A percentile compares a stretch with the other conserved stretches of the same genome.
phyloP scores from a whole-genome alignment of 169 alveolate species.

The Fabrea salina region DNA sequence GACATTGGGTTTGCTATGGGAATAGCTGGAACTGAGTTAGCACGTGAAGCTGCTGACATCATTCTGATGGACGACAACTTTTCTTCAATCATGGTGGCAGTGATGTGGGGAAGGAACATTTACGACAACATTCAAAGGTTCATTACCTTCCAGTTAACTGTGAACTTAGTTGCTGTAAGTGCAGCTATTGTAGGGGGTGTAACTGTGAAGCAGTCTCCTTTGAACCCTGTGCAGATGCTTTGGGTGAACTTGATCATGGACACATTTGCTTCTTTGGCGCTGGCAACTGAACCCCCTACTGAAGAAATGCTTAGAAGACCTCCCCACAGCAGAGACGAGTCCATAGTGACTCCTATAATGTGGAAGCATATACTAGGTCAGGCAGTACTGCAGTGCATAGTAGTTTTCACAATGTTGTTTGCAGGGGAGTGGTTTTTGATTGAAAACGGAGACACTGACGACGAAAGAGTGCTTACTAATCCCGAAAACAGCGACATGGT shows the following conservation, averaged over 20 bases:
- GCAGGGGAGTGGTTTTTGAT: constrained; percentile 82
- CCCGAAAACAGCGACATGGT: background rate
- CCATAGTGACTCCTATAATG: constrained; percentile 76
- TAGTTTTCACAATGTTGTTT: constrained; percentile 59
- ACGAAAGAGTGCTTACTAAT: background rate
- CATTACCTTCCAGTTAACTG: constrained; percentile 88
- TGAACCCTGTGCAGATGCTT: constrained; percentile 71
- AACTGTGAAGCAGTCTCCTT: constrained; percentile 74
- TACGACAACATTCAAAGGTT: constrained; percentile 88
- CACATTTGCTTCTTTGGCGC: constrained; percentile 88
- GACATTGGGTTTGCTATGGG: constrained; percentile 96
- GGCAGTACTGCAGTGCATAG: constrained; percentile 56
- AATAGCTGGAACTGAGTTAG: constrained; percentile 89
- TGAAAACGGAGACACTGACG: constrained; percentile 38
- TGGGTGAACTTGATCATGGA: constrained; percentile 91
- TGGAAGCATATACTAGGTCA: constrained; percentile 67
- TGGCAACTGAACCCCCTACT: constrained; percentile 93
- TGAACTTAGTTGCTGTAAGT: constrained; percentile 85
- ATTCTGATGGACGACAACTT: constrained; percentile 89
- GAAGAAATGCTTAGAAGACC: constrained; percentile 78
- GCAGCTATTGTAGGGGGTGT: constrained; percentile 81
- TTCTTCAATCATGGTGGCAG: constrained; percentile 86
- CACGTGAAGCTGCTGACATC: constrained; percentile 91
- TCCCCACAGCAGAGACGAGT: constrained; percentile 85
- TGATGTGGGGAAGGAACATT: constrained; percentile 88